Evolutionary conservation across 2,329 filamentous ascomycete species (phyloP).

Genomic region (Nakataea oryzae): DNA sequence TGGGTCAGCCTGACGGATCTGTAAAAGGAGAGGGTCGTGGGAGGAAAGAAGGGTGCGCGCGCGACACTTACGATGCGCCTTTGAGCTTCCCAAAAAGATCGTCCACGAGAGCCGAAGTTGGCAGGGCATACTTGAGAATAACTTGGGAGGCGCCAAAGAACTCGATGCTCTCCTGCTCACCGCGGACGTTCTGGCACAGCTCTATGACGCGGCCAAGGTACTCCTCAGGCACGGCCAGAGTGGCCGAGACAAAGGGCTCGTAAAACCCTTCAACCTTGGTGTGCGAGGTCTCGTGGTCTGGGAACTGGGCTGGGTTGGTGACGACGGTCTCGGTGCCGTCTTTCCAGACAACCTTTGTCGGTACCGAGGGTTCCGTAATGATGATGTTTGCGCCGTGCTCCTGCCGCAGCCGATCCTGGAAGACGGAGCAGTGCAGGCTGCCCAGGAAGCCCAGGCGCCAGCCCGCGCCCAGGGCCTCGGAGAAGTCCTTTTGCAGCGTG

Average conservation of each 20-base stretch:
- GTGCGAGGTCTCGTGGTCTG: conserved; percentile 48
- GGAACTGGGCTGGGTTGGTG: conserved; percentile 81
- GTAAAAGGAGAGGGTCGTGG: neutral
- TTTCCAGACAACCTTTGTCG: conserved; percentile 73
- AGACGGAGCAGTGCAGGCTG: conserved; percentile 98
- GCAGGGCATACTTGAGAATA: conserved; percentile 86
- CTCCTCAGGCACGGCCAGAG: conserved; percentile 85
- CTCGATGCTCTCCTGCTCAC: conserved; percentile 75
- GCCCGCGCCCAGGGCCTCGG: conserved; percentile 83
- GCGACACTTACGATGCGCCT: conserved; percentile 50
- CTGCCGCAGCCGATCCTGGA: conserved; percentile 87
- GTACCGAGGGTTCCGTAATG: conserved; percentile 91
- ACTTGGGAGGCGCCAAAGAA: conserved; percentile 91
- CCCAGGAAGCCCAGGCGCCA: conserved; percentile 92
- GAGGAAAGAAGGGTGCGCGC: too few relatives aligned
- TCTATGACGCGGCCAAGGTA: conserved; percentile 93
- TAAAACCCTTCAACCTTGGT: conserved; percentile 32
- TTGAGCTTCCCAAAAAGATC: conserved; percentile 97
- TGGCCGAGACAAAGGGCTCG: conserved; percentile 65
- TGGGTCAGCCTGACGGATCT: neutral
- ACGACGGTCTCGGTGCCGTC: conserved; percentile 72
- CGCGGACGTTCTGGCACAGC: conserved; percentile 81
- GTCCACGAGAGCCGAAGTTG: conserved; percentile 82
- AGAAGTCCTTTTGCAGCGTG: conserved; percentile 86
- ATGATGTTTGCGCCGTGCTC: conserved; percentile 94